Conservation (phyloP, 202 grass and related monocot species). For the Dendrocalamus latiflorus region DNA sequence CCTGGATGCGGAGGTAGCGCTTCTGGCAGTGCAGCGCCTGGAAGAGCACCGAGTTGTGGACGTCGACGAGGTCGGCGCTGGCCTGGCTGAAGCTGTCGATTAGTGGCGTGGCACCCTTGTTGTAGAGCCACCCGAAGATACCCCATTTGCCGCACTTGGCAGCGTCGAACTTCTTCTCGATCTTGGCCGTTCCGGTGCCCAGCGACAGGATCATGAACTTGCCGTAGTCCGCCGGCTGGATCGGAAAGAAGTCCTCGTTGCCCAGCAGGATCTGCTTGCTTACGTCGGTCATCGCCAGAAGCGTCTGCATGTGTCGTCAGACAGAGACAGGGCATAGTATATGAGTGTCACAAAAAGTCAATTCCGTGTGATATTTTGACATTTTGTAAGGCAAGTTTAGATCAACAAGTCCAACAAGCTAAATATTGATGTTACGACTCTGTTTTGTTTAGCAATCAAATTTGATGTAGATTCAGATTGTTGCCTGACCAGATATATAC, state of each 20-base stretch:
- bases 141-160: slow-evolving; percentile 28
- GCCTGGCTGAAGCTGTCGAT: slow-evolving; percentile 53
- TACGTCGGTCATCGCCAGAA: slow-evolving; percentile 44
- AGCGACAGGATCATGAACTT: slow-evolving; percentile 51
- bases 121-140: slow-evolving; percentile 37
- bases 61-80: slow-evolving; percentile 39
- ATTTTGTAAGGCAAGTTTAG: no score
- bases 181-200: slow-evolving; percentile 45
- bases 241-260: slow-evolving; percentile 28
- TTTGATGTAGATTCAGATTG: no score
- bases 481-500: no score
- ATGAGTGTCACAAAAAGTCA: no score
- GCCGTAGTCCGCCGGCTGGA: slow-evolving; percentile 47
- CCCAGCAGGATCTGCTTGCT: slow-evolving; percentile 42
- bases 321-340: no score
- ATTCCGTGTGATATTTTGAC: no score
- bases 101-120: slow-evolving; percentile 26
- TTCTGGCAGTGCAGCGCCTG: slow-evolving; percentile 24
- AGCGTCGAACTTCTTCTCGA: slow-evolving; percentile 41
- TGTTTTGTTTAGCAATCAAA: no score
- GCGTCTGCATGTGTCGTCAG: no score
- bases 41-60: not conserved
- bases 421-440: no score
- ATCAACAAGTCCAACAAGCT: no score
- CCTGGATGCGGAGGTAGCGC: slow-evolving; percentile 24